phyloP scores from a whole-genome alignment of 352 stramenopile species.

The Globisporangium okanoganense region DNA sequence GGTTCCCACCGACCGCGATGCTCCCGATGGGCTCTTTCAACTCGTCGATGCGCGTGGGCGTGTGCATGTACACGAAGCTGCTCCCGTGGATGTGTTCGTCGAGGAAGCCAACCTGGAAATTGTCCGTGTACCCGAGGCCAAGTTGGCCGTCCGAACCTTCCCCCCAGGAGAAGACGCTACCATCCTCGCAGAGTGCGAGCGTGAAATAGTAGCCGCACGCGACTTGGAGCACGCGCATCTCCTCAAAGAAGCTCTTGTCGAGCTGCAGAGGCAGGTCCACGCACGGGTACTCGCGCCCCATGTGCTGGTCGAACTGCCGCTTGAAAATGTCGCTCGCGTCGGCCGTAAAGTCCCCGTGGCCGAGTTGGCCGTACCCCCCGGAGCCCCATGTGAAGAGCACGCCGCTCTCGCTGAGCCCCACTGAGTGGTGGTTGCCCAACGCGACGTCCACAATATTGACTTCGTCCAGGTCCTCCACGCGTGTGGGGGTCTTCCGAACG shows the following conservation, averaged over 20 bases:
- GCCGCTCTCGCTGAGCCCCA: slow-evolving; percentile 55
- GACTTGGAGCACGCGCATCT: slow-evolving; percentile 67
- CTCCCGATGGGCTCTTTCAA: slow-evolving; percentile 53
- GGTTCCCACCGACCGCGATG: slow-evolving; percentile 60
- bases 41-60: slow-evolving; percentile 47
- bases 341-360: slow-evolving; percentile 55
- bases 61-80: slow-evolving; percentile 75
- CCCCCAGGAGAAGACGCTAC: slow-evolving; percentile 65
- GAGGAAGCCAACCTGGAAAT: slow-evolving; percentile 63
- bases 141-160: slow-evolving; percentile 75
- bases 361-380: slow-evolving; percentile 62
- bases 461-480: slow-evolving; percentile 67
- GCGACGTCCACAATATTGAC: slow-evolving; percentile 39
- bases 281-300: slow-evolving; percentile 55
- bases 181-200: slow-evolving; percentile 63
- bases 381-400: slow-evolving; percentile 71
- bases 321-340: slow-evolving; percentile 53
- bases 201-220: slow-evolving; percentile 76
- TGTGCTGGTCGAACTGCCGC: slow-evolving; percentile 65
- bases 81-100: slow-evolving; percentile 67
- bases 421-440: slow-evolving; percentile 61
- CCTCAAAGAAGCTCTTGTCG: slow-evolving; percentile 67
- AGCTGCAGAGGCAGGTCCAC: slow-evolving; percentile 67
- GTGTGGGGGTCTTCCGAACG: slow-evolving; percentile 35
- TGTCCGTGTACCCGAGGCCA: slow-evolving; percentile 56